phyloP scores from a whole-genome alignment of 768 basidiomycete genomes.

The Psilocybe sp. region DNA sequence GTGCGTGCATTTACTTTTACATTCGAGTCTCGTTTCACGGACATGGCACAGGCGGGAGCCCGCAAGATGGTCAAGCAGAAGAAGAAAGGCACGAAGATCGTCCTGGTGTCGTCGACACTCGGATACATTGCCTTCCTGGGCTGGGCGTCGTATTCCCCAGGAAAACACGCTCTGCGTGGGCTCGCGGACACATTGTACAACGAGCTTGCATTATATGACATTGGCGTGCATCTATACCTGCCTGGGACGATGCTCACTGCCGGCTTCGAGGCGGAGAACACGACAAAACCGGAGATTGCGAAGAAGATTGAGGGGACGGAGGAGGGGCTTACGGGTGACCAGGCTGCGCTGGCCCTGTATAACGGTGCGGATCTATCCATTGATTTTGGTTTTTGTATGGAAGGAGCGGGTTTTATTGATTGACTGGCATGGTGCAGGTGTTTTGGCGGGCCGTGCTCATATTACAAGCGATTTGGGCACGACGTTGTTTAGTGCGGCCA shows the following conservation, averaged over 20 bases:
- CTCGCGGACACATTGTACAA: slow-evolving; percentile 81
- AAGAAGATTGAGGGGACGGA: slow-evolving; percentile 72
- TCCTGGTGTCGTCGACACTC: slow-evolving; percentile 73
- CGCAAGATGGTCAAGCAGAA: slow-evolving; percentile 60
- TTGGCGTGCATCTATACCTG: slow-evolving; percentile 78
- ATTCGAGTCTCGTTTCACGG: neutral
- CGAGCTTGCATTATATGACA: slow-evolving; percentile 76
- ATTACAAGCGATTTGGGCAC: slow-evolving; percentile 74
- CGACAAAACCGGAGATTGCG: slow-evolving; percentile 72
- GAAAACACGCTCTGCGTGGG: slow-evolving; percentile 82
- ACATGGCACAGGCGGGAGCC: slow-evolving; percentile 54
- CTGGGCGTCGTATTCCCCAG: slow-evolving; percentile 77
- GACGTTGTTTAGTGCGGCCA: slow-evolving; percentile 62
- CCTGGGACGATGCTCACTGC: slow-evolving; percentile 80
- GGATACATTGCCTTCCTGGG: slow-evolving; percentile 78
- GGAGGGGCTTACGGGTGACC: slow-evolving; percentile 58
- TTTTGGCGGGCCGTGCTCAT: slow-evolving; percentile 67
- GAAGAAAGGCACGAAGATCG: slow-evolving; percentile 62
- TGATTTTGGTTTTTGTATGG: neutral
- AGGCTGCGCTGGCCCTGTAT: slow-evolving; percentile 57
- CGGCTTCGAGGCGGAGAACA: slow-evolving; percentile 74
- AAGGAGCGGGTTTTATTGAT: neutral
- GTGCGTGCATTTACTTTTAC: slow-evolving; percentile 28
- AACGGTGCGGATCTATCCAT: slow-evolving; percentile 40
- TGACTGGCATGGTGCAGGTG: slow-evolving; percentile 38